A percentile compares a stretch with the other conserved stretches of the same genome.
These are phyloP conservation scores for Leishmania braziliensis DNA, from an alignment of 208 protist genomes.

Conservation along the genomic window DNA sequence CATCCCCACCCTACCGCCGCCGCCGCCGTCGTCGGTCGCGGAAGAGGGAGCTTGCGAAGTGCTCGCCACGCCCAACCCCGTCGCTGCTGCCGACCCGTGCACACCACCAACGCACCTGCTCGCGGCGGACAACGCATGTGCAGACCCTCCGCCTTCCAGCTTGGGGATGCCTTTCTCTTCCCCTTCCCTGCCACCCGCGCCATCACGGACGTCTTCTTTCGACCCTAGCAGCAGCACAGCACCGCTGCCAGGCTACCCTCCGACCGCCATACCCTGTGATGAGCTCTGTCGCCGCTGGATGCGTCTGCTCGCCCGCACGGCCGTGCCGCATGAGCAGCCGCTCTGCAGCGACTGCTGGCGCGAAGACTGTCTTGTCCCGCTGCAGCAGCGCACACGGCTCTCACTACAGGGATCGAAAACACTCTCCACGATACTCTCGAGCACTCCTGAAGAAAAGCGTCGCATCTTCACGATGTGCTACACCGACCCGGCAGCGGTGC, in stretches of 20 bases:
- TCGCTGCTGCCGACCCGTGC: neutral
- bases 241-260: neutral
- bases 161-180: neutral
- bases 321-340: conserved; percentile 18
- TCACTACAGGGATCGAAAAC: conserved; percentile 8
- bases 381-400: conserved; percentile 19
- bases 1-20: neutral
- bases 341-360: conserved; percentile 29
- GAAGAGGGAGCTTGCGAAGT: neutral
- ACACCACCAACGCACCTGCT: neutral
- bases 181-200: neutral
- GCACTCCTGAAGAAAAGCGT: neutral
- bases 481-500: neutral
- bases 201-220: neutral
- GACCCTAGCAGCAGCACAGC: neutral
- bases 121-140: neutral
- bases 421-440: neutral
- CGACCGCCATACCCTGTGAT: neutral
- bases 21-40: neutral
- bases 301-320: conserved; percentile 19
- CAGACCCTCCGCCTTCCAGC: neutral
- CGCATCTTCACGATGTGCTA: conserved; percentile 8
- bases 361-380: neutral
- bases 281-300: conserved; percentile 29
- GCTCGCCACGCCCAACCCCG: neutral